Evolutionary conservation across 78 protist species (phyloP), one percentile per base, ranked within the genome.

Genomic region (Tieghemostelium lacteum): DNA sequence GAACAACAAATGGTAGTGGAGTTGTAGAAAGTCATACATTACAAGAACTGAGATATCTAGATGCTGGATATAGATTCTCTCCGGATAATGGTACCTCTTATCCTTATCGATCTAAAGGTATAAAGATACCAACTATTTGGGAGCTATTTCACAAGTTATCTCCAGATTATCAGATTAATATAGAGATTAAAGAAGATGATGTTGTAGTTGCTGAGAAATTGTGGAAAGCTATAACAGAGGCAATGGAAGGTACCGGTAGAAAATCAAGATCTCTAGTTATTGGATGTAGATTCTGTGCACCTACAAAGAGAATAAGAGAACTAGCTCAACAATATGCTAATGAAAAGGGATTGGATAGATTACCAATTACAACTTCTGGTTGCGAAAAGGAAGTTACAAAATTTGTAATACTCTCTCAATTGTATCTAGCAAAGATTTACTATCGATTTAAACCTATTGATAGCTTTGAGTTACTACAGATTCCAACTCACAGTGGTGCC

Each of bases 161-260:
- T 3, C 10, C 34, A 1, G 40, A 22, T 22, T 55, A 66, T 0
- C 69, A 70, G 67, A 7, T 80, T 2, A 80, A 80, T 60, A 80
- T 80, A 22, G 88, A 80, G 7, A 80, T 80, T 8, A 80, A 80
- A 40, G 88, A 80, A 26, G 69, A 80, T 10, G 69, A 66, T 67
- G 0, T 26, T 1, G 36, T 26, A 0, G 88, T 80, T 1, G 63
- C 88, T 1, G 45, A 80, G 28, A 4, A n/a, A 8, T 42, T 80
- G 7, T 80, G 88, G 88, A 64, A 12, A 10, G 76, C 65, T 34
- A 66, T 80, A 6, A 67, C 49, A 26, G 34, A 60, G 24, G 42
- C 65, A 16, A 50, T 67, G 20, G 66, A 66, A 3, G 37, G 26
- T 4, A 39, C 40, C 0, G 36, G 31, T 24, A 52, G 88, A 36